Base-by-base conservation (phyloP, 1,139 yeast genomes). In the Geotrichum phurueaensis region DNA sequence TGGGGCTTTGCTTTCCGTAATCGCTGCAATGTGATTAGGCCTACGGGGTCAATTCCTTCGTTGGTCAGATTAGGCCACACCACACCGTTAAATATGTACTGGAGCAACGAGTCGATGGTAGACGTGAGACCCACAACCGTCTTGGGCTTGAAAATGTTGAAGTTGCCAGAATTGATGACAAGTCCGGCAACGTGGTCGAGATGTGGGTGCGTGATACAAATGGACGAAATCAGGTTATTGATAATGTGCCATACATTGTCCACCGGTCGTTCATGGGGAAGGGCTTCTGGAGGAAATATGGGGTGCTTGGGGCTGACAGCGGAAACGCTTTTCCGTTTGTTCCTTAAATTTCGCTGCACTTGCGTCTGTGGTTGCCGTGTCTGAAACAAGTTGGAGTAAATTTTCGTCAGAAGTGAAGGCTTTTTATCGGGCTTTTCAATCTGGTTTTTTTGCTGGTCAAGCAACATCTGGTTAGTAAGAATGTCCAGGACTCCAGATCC, bases 181-280 rank as follows among this genome's bases (percentile, higher is more conserved):
- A 90, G 70, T 1, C 87, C 89, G 4, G 81, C 73, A 22, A 89
- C 79, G 71, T 91, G 97, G 72, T 91, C 97, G 59, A 90, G 71
- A 72, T 91, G 97, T 0, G 95, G 84, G 73, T 91, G 97, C 1
- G 97, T 84, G 48, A 91, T 79, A 57, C 88, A 79, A 63, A 82
- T 83, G 39, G 79, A 76, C 27, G 71, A 64, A 20, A 81, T 65
- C 6, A 64, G 62, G 18, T 67, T 61, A 25, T 68, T 65, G n/a
- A 72, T 59, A n/a, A 73, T 68, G 25, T 76, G 70, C 62, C 78
- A 74, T 6, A 84, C 71, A 33, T 67, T 65, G 15, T 66, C 66
- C 0, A 69, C 63, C 1, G 70, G 60, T 56, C 67, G 65, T n/a
- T 68, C 62, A 27, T 70, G 66, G 6, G 73, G 68, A 36, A 62